Percentiles rank a stretch among this genome's conserved stretches.
Evolutionary conservation across 208 protist genomes (phyloP).

Genomic region (Wallacemonas rigidus): DNA sequence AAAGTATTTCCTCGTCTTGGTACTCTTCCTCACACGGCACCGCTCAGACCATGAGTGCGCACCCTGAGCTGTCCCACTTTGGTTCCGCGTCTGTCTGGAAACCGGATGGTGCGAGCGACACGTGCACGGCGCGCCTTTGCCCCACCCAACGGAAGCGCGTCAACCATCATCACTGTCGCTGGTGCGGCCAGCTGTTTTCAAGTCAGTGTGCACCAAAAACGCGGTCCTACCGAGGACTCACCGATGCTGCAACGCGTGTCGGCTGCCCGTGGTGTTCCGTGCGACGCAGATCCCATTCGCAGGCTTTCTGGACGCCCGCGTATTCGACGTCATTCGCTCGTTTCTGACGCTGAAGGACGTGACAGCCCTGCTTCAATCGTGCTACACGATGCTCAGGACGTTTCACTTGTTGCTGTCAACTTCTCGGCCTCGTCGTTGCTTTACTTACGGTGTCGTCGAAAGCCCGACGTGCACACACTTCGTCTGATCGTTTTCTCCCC

Average conservation of each 20-base stretch:
- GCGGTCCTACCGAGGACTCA: constrained; percentile 15
- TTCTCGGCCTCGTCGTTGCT: too few species aligned
- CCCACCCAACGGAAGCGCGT: constrained; percentile 34
- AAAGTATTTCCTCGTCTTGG: too few species aligned
- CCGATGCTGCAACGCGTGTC: constrained; percentile 65
- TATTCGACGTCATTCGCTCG: constrained; percentile 47
- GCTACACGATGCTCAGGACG: constrained; percentile 51
- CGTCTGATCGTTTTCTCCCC: not conserved
- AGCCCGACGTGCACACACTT: constrained; percentile 14
- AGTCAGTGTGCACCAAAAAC: constrained; percentile 52
- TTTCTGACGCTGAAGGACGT: constrained; percentile 49
- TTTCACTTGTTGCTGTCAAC: constrained; percentile 20
- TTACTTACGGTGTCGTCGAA: too few species aligned
- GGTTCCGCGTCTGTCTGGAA: constrained; percentile 46
- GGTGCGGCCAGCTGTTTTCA: constrained; percentile 83
- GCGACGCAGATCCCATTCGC: constrained; percentile 37
- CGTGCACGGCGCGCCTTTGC: constrained; percentile 27
- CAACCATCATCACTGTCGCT: constrained; percentile 71
- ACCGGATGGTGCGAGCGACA: constrained; percentile 29
- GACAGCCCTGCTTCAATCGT: constrained; percentile 68
- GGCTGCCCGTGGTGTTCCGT: constrained; percentile 61
- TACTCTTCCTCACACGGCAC: too few species aligned
- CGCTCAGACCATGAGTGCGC: too few species aligned
- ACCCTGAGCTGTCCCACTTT: constrained; percentile 4
- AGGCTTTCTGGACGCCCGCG: constrained; percentile 28